Evolutionary conservation across 2,329 filamentous ascomycete species (phyloP).

Genomic region (Hirsutella thompsonii): DNA sequence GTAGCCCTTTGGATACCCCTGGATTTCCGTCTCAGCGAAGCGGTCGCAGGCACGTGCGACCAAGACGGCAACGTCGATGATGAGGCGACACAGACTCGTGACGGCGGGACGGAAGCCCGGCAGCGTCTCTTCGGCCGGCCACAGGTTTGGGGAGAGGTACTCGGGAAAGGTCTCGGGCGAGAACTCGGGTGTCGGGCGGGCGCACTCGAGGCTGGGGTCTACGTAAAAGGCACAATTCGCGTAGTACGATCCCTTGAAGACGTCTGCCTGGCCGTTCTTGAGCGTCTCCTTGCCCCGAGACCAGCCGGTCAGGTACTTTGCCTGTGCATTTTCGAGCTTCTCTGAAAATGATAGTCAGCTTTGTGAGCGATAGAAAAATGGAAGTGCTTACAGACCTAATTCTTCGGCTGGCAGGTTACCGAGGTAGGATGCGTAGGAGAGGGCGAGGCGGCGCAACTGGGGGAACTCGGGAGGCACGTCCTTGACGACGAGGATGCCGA

Average conservation of each 20-base stretch:
- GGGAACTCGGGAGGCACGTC: conserved; percentile 64
- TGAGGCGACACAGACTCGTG: conserved; percentile 64
- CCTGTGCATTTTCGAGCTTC: conserved; percentile 43
- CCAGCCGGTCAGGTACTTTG: conserved; percentile 62
- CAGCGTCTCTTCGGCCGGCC: conserved; percentile 58
- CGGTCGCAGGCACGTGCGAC: conserved; percentile 84
- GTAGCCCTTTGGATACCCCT: conserved; percentile 64
- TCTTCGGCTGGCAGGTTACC: conserved; percentile 63
- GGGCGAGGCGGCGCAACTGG: conserved; percentile 55
- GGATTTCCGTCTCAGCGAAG: conserved; percentile 69
- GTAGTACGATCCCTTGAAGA: conserved; percentile 73
- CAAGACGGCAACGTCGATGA: conserved; percentile 80
- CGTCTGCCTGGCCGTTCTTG: conserved; percentile 65
- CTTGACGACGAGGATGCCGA: conserved; percentile 89
- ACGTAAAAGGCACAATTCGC: conserved; percentile 73
- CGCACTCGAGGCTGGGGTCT: conserved; percentile 46
- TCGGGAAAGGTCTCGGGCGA: conserved; percentile 59
- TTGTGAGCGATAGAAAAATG: conserved; percentile 1
- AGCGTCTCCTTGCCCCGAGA: conserved; percentile 73
- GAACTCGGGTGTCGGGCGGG: conserved; percentile 45
- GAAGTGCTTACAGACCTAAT: conserved; percentile 41
- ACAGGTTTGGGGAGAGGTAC: conserved; percentile 82
- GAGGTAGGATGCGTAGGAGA: conserved; percentile 83
- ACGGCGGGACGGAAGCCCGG: conserved; percentile 65
- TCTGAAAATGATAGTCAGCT: conserved; percentile 25